Evolutionary conservation across 371 early-diverging fungal genomes (phyloP).

Genomic region (Agmasoma carcini): DNA sequence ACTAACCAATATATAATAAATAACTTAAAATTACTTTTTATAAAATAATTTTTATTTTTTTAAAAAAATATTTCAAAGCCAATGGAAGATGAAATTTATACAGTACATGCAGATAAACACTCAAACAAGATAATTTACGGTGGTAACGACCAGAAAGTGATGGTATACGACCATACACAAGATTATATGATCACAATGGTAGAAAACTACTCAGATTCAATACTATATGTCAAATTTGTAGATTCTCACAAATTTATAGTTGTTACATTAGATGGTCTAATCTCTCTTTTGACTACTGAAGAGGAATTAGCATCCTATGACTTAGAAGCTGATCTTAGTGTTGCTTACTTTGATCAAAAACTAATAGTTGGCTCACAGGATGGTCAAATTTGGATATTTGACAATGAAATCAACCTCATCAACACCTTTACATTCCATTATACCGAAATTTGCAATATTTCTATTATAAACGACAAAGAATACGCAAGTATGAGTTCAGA

Average conservation of each 20-base stretch:
- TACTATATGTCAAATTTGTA: slow-evolving; percentile 26
- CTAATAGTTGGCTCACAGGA: slow-evolving; percentile 23
- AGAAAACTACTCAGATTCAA: slow-evolving; percentile 28
- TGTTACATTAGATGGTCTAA: slow-evolving; percentile 26
- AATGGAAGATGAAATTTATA: slow-evolving; percentile 31
- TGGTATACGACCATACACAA: slow-evolving; percentile 2
- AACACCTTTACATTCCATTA: slow-evolving; percentile 21
- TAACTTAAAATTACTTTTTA: too few relatives aligned
- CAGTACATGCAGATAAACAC: slow-evolving; percentile 13
- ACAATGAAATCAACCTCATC: slow-evolving; percentile 12
- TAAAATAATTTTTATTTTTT: too few relatives aligned
- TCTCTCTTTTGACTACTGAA: slow-evolving; percentile 5
- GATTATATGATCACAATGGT: slow-evolving; percentile 1
- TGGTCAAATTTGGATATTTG: slow-evolving; percentile 28
- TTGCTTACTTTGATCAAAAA: slow-evolving; percentile 9
- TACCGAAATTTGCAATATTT: slow-evolving; percentile 12
- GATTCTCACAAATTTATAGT: slow-evolving; percentile 11
- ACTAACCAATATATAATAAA: too few relatives aligned
- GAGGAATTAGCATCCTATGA: slow-evolving; percentile 1
- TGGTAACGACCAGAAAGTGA: slow-evolving; percentile 23
- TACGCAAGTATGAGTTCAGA: slow-evolving; percentile 15
- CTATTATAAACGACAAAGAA: slow-evolving; percentile 6
- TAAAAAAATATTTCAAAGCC: too few relatives aligned
- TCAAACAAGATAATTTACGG: slow-evolving; percentile 16
- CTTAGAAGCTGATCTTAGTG: slow-evolving; percentile 31